Percentiles rank a stretch among this genome's conserved stretches.
Evolutionary conservation across 2,329 filamentous ascomycete genomes (phyloP).

Genomic region (Seiridium cupressi): DNA sequence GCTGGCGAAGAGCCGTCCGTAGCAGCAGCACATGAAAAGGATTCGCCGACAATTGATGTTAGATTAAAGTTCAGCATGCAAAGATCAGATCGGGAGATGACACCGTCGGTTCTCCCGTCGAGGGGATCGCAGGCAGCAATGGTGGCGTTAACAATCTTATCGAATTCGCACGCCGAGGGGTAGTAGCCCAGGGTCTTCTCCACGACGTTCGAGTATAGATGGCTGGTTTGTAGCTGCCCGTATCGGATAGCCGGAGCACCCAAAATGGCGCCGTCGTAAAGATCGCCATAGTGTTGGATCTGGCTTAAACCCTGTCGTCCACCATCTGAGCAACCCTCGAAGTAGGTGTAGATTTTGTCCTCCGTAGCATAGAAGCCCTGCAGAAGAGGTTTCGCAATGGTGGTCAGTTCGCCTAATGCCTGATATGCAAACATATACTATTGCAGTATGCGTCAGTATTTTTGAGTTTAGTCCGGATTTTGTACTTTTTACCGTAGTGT

Average conservation of each 20-base stretch:
- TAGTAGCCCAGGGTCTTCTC: slow-evolving; percentile 4
- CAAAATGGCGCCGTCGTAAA: slow-evolving; percentile 2
- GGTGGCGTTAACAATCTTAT: neutral
- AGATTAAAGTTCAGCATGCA: slow-evolving; percentile 2
- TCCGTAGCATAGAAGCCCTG: slow-evolving; percentile 31
- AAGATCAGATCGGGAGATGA: slow-evolving; percentile 3
- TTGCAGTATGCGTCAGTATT: neutral
- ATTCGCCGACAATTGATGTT: slow-evolving; percentile 16
- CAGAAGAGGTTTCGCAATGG: slow-evolving; percentile 2
- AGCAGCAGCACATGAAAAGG: slow-evolving; percentile 25
- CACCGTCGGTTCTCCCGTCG: slow-evolving; percentile 4
- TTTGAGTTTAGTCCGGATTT: neutral
- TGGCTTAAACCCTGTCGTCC: slow-evolving; percentile 5
- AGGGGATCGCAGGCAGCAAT: slow-evolving; percentile 5
- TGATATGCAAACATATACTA: slow-evolving; percentile 29
- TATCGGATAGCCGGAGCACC: slow-evolving; percentile 5
- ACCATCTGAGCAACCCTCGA: slow-evolving; percentile 5
- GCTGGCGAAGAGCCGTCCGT: slow-evolving; percentile 24
- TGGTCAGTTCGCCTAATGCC: slow-evolving; percentile 4
- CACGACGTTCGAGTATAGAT: slow-evolving; percentile 1
- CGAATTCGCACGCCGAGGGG: slow-evolving; percentile 3
- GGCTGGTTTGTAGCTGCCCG: neutral
- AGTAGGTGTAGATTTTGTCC: slow-evolving; percentile 10
- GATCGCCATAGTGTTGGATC: slow-evolving; percentile 1
- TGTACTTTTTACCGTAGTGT: slow-evolving; percentile 19